Evolutionary conservation across 768 basidiomycete species (phyloP).

Genomic region (Serendipita vermifera): DNA sequence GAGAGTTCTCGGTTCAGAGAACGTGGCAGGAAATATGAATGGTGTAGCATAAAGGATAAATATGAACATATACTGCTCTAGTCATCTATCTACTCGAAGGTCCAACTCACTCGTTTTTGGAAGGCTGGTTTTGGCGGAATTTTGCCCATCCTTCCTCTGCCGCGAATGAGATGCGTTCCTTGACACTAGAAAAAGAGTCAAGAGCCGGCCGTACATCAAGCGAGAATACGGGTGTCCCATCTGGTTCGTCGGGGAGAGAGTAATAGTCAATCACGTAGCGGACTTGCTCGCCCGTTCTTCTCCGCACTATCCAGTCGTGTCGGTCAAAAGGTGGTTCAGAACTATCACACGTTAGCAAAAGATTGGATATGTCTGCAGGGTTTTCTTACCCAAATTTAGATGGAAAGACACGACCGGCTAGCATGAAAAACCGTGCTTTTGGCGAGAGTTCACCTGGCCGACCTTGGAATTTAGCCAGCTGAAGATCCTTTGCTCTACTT

Average conservation of each 20-base stretch:
- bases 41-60: conserved; percentile 9
- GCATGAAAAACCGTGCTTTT: conserved; percentile 77
- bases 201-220: conserved; percentile 92
- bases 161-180: conserved; percentile 55
- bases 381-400: conserved; percentile 70
- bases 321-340: conserved; percentile 91
- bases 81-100: neutral
- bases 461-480: conserved; percentile 77
- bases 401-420: conserved; percentile 82
- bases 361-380: neutral
- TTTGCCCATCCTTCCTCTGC: conserved; percentile 51
- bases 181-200: conserved; percentile 67
- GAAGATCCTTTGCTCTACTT: conserved; percentile 48
- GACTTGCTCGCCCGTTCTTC: conserved; percentile 66
- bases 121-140: neutral
- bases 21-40: conserved; percentile 3
- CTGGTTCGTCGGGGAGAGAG: conserved; percentile 74
- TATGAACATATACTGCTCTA: neutral
- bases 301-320: conserved; percentile 92
- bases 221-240: conserved; percentile 89
- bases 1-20: too few relatives aligned
- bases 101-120: too few relatives aligned
- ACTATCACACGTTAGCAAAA: conserved; percentile 32
- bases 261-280: conserved; percentile 99
- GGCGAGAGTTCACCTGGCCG: conserved; percentile 88